Base-by-base conservation (phyloP, 305 asterid genomes). In the Fraxinus platypoda region DNA sequence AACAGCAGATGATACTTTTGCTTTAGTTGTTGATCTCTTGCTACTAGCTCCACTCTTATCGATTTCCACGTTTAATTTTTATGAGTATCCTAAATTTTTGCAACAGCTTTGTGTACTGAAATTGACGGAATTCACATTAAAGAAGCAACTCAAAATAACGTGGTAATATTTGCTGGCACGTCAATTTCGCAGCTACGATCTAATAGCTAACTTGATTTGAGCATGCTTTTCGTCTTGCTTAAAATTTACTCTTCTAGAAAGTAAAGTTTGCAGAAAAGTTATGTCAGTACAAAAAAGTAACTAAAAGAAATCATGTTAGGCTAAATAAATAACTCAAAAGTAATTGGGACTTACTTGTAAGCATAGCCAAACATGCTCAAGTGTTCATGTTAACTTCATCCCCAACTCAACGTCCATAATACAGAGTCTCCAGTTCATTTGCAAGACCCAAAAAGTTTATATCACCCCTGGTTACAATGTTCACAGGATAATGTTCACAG, bases 391-490 rank as follows among this genome's bases (percentile, higher is more conserved):
- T 15, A 30, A 30, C 75, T 70, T 70, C 75, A 30, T 30, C 11
- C 3, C 25, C 41, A 70, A 70, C 75, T 15, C 41, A 19, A 70
- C 38, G 19, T 70, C 75, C 21, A 6, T 0, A 7, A 15, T 6
- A 15, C 38, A 41, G 17, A 66, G 37, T 15, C 75, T 71, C 75
- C 23, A 71, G 43, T 71, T 13, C 75, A 70, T 28, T 13, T 71
- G 57, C 31, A 76, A 70, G 77, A 81, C 76, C 76, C 12, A 57
- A 81, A 73, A 80, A 71, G 46, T 66, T 64, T 35, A 62, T n/a
- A 73, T 11, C 75, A 72, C 30, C 59, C 33, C 38, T 71, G 76
- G 34, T 12, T 11, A 33, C 59, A 8, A 59, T 64, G 78, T 23
- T 73, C 35, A n/a, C 66, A 78, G 31, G 54, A 38, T 74, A 38